Base-by-base conservation (phyloP, 148 eudicot species). In the Vaccinium darrowii region DNA sequence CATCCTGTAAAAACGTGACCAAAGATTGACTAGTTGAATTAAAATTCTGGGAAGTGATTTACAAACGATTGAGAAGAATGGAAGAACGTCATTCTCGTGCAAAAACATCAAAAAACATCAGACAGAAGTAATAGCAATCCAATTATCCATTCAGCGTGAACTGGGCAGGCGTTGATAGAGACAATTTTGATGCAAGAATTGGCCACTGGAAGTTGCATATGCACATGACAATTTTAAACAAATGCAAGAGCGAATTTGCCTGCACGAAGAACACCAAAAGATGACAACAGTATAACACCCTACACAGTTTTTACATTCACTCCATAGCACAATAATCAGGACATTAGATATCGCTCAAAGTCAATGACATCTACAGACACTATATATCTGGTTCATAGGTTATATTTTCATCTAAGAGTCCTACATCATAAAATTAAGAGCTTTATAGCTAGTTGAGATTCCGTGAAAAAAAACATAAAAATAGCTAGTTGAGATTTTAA, bases 1-100 rank as follows among this genome's bases (percentile, higher is more conserved):
- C 90, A 84, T 96, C 98, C 98, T 96, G 90, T 56, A 58, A 84
- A 73, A 60, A 54, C 79, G 54, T 60, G 67, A 30, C 27, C 78
- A 60, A 14, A 16, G 51, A 4, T 75, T 18, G n/a, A 72, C 63
- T 15, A n/a, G 19, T 43, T 69, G 18, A 80, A 72, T 23, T 25
- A 36, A 12, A 58, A 80, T 10, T 60, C 4, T 14, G 78, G 3
- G 16, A 58, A 78, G 33, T 11, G 16, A 67, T 67, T 10, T 11
- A 11, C 7, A 11, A 67, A 60, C 0, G 30, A 62, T 23, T 49
- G 50, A 63, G 63, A 78, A 67, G 21, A 15, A 47, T 51, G 76
- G 39, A 12, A 27, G 25, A 8, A 27, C 14, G 16, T 67, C 39
- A 25, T 67, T 67, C 73, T 67, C 27, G 74, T 36, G 33, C 19